Conservation (phyloP, 768 basidiomycete species). For the Gloeostereum incarnatum region DNA sequence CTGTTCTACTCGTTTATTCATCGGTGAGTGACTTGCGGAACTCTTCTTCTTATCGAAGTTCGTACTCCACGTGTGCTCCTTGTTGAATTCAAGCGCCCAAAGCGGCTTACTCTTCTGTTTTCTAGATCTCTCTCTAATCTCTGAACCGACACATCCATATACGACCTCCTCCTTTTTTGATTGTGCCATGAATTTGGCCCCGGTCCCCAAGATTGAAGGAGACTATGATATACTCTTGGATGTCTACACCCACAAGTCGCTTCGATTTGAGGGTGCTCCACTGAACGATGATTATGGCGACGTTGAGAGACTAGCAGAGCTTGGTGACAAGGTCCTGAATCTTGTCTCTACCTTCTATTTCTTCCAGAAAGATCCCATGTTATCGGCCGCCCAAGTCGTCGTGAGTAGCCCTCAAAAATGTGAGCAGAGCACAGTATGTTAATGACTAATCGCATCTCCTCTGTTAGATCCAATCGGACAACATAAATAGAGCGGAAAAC, state of each 20-base stretch:
- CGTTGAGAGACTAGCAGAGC: slow-evolving; percentile 45
- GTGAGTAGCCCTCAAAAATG: slow-evolving; percentile 32
- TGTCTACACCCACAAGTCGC: slow-evolving; percentile 41
- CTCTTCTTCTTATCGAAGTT: too few relatives aligned
- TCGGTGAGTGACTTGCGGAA: too few relatives aligned
- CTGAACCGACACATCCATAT: too few relatives aligned
- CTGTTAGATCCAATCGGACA: too few relatives aligned
- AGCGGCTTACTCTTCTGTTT: too few relatives aligned
- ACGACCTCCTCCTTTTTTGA: too few relatives aligned
- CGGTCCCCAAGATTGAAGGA: slow-evolving; percentile 47
- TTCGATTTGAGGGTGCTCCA: slow-evolving; percentile 16
- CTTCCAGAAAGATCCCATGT: slow-evolving; percentile 34
- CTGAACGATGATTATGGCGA: slow-evolving; percentile 46
- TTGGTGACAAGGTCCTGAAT: slow-evolving; percentile 45
- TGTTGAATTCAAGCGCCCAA: too few relatives aligned
- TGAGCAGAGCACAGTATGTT: neutral
- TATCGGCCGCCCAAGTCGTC: slow-evolving; percentile 29
- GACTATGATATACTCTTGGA: slow-evolving; percentile 47
- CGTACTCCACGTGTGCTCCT: too few relatives aligned
- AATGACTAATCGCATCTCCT: too few relatives aligned
- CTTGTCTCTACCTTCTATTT: slow-evolving; percentile 42
- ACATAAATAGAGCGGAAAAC: neutral
- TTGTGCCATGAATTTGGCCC: slow-evolving; percentile 28
- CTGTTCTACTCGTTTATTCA: too few relatives aligned
- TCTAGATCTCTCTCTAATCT: too few relatives aligned